phyloP scores from a whole-genome alignment of 208 protist species.

The Leishmania gerbilli region DNA sequence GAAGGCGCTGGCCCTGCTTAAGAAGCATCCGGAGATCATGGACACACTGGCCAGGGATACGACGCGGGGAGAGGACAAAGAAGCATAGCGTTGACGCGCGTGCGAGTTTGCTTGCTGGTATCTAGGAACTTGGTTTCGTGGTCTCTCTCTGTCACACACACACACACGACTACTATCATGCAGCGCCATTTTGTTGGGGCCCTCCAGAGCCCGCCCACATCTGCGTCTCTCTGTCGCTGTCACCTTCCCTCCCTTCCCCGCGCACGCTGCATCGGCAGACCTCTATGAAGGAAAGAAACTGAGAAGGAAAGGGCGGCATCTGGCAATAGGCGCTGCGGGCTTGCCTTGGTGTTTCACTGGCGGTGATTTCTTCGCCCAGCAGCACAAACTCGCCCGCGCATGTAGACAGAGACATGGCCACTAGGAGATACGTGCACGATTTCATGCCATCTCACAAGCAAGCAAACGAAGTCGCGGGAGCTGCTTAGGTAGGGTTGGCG shows the following conservation, averaged over 20 bases:
- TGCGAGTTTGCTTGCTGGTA: neutral
- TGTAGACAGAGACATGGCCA: neutral
- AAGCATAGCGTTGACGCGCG: neutral
- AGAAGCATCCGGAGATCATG: conserved; percentile 19
- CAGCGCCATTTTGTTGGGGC: neutral
- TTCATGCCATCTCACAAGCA: neutral
- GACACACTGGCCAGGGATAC: too few relatives aligned
- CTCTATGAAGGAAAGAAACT: neutral
- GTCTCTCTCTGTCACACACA: neutral
- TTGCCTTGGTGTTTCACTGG: neutral
- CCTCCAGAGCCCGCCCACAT: neutral
- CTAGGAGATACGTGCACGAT: too few relatives aligned
- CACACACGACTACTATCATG: neutral
- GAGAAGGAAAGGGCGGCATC: neutral
- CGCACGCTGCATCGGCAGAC: neutral
- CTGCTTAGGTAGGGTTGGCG: neutral
- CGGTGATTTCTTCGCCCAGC: neutral
- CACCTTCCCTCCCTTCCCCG: neutral
- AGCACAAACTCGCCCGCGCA: neutral
- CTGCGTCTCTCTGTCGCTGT: neutral
- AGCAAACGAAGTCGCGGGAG: neutral
- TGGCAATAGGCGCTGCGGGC: neutral
- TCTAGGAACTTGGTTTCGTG: neutral
- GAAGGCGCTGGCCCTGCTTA: conserved; percentile 11
- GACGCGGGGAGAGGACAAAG: neutral